A percentile compares a stretch with the other conserved stretches of the same genome.
Evolutionary conservation across 2,329 filamentous ascomycete genomes (phyloP).

Genomic region (Aspergillus aculeatinus): DNA sequence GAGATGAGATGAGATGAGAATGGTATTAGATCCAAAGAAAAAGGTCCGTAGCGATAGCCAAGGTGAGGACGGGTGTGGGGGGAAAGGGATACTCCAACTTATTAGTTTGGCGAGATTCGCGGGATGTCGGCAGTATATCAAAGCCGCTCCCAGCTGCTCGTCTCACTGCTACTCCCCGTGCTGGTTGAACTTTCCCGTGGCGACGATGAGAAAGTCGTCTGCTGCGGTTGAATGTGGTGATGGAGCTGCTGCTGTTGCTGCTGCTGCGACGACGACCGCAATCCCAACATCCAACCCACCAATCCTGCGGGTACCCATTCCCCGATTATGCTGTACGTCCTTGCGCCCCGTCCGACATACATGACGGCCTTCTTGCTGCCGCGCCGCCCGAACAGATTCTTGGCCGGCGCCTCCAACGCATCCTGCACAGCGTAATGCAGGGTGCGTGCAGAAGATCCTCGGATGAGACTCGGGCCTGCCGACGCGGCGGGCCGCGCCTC

Average conservation of each 20-base stretch:
- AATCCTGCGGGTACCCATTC: constrained; percentile 72
- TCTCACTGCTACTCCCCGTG: constrained; percentile 37
- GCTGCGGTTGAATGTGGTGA: background rate
- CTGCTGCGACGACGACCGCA: constrained; percentile 45
- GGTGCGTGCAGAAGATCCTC: constrained; percentile 71
- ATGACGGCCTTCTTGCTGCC: constrained; percentile 56
- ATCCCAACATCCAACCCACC: constrained; percentile 92
- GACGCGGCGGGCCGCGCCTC: constrained; percentile 42
- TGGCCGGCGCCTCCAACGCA: constrained; percentile 62
- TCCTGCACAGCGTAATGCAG: constrained; percentile 90
- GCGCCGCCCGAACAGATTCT: constrained; percentile 40
- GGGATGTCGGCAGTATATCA: constrained; percentile 6
- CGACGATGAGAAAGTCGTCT: background rate
- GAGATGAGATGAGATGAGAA: background rate
- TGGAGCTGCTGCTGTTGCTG: constrained; percentile 10
- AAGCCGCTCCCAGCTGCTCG: constrained; percentile 35
- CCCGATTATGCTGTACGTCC: constrained; percentile 82
- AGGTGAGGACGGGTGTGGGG: too few species aligned
- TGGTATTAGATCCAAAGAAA: background rate
- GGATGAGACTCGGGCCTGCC: constrained; percentile 42
- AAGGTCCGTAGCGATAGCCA: too few species aligned
- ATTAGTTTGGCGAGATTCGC: too few species aligned
- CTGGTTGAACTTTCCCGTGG: constrained; percentile 25
- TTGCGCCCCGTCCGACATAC: constrained; percentile 79
- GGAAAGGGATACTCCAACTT: too few species aligned